Evolutionary conservation across 177 flowering plant genomes (phyloP).

Genomic region (Vitis hybrid): DNA sequence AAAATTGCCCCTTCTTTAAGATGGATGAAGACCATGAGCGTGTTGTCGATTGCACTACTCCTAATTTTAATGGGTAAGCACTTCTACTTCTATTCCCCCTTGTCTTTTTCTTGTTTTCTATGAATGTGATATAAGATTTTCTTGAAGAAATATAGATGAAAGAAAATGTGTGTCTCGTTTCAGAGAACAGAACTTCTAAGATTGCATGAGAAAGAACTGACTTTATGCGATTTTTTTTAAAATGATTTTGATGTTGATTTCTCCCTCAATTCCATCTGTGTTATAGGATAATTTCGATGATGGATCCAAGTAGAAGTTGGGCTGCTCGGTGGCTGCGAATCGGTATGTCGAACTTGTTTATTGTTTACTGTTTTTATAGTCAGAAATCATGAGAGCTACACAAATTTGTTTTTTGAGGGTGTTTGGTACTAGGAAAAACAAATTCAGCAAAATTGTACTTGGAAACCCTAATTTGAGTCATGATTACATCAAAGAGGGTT

Average conservation of each 20-base stretch:
- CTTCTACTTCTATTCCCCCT: not conserved
- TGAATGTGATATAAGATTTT: too few species aligned
- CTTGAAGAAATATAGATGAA: too few species aligned
- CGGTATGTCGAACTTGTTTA: conserved; percentile 29
- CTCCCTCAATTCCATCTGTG: not conserved
- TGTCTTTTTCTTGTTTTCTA: not conserved
- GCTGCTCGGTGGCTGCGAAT: conserved; percentile 70
- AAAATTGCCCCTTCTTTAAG: conserved; percentile 72
- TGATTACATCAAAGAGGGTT: too few species aligned
- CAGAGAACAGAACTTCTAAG: too few species aligned
- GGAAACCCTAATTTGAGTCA: too few species aligned
- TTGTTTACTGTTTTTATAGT: not conserved
- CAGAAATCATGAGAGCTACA: not conserved
- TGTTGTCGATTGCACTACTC: conserved; percentile 69
- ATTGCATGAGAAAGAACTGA: too few species aligned
- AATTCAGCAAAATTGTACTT: too few species aligned
- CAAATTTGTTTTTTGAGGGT: not conserved
- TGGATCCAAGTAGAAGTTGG: conserved; percentile 76
- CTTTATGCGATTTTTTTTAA: not conserved
- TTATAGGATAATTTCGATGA: conserved; percentile 59
- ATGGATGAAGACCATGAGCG: conserved; percentile 72
- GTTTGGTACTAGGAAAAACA: not conserved
- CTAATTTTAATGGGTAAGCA: conserved; percentile 66
- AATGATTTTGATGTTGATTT: not conserved
- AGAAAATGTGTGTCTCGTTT: too few species aligned